These are phyloP conservation scores for Panicum hallii DNA, from an alignment of 202 grass and related monocot species.

Conservation along the genomic window DNA sequence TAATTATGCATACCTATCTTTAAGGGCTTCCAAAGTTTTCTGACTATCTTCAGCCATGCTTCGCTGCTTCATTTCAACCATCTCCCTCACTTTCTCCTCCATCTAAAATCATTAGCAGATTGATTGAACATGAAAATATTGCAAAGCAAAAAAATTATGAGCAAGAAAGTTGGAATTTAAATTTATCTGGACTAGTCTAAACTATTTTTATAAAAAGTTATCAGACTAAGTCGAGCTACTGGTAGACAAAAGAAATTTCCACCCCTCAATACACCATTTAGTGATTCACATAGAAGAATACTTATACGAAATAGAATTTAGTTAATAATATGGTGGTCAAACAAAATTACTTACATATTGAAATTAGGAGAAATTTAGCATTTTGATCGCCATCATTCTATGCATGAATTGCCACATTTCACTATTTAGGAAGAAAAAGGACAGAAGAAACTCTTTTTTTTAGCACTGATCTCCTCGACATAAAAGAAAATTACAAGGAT, in stretches of 20 bases:
- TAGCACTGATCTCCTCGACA: not conserved
- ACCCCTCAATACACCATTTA: constrained; percentile 21
- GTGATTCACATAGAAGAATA: not conserved
- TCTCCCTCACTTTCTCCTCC: constrained; percentile 99
- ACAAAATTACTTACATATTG: constrained; percentile 19
- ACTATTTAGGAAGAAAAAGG: constrained; percentile 9
- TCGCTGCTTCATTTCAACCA: constrained; percentile 99
- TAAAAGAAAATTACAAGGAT: constrained; percentile 14
- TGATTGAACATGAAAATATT: not conserved
- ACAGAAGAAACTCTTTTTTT: constrained; percentile 21
- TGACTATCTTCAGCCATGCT: constrained; percentile 99
- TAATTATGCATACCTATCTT: constrained; percentile 81
- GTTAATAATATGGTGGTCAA: constrained; percentile 27
- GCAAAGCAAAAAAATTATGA: not conserved
- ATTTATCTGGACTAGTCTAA: constrained; percentile 8
- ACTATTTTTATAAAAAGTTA: not conserved
- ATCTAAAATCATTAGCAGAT: constrained; percentile 64
- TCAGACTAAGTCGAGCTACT: not conserved
- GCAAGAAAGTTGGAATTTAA: not conserved
- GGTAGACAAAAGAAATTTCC: constrained; percentile 21
- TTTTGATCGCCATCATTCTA: constrained; percentile 9
- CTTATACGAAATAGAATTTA: constrained; percentile 7
- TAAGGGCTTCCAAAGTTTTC: constrained; percentile 97
- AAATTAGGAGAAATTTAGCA: constrained; percentile 14
- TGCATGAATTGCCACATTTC: constrained; percentile 27